These are phyloP conservation scores for Nakataea oryzae DNA, from an alignment of 2,329 filamentous ascomycete genomes.

Conservation along the genomic window DNA sequence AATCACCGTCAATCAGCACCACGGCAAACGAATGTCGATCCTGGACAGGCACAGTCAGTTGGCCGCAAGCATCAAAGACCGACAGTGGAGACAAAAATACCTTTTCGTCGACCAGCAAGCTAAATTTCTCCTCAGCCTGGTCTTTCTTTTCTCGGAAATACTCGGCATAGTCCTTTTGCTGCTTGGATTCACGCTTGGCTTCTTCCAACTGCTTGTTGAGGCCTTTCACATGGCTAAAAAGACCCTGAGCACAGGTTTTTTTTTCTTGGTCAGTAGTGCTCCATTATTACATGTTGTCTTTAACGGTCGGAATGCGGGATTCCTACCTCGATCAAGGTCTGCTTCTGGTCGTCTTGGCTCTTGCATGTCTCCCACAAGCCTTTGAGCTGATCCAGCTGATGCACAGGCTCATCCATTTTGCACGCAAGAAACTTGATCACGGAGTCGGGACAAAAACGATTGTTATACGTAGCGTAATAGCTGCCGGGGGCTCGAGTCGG, in stretches of 20 bases:
- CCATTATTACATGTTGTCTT: background rate
- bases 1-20: background rate
- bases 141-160: background rate
- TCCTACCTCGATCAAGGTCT: background rate
- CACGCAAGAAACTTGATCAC: background rate
- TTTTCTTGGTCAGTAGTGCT: background rate
- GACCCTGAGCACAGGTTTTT: background rate
- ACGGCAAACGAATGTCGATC: background rate
- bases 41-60: background rate
- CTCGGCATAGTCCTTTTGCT: background rate
- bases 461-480: background rate
- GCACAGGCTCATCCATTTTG: background rate
- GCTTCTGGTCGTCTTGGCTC: background rate
- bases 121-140: background rate
- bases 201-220: background rate
- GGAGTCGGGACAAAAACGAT: background rate
- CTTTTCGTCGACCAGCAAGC: background rate
- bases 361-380: background rate
- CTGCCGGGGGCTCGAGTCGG: background rate
- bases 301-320: too few relatives aligned
- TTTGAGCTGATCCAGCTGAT: background rate
- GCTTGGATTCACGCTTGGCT: background rate
- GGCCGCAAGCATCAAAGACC: background rate
- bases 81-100: background rate
- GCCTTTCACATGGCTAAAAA: background rate